Evolutionary conservation across 176 grass and related monocot species (phyloP).

Genomic region (Echinochloa phyllopogon): DNA sequence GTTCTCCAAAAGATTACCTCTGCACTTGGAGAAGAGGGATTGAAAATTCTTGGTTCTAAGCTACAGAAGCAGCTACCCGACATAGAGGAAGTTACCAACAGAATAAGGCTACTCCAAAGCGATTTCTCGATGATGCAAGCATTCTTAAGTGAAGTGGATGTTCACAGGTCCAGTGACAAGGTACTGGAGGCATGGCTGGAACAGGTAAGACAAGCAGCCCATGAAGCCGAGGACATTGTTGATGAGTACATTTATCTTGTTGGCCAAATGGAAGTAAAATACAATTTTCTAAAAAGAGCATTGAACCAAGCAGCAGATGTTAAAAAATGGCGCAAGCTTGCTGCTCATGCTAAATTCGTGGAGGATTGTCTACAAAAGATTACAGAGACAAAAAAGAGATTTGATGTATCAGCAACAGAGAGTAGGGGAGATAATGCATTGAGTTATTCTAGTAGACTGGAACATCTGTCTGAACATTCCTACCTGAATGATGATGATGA

Average conservation of each 20-base stretch:
- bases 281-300: constrained; percentile 32
- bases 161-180: constrained; percentile 12
- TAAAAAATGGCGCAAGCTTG: constrained; percentile 37
- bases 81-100: constrained; percentile 36
- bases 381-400: constrained; percentile 37
- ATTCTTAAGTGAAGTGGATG: constrained; percentile 37
- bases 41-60: constrained; percentile 21
- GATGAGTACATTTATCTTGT: constrained; percentile 51
- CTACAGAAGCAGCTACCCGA: constrained; percentile 33
- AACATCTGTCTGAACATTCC: constrained; percentile 37
- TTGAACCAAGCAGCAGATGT: constrained; percentile 23
- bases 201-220: constrained; percentile 26
- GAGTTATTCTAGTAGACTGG: constrained; percentile 27
- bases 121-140: constrained; percentile 46
- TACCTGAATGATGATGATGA: constrained; percentile 41
- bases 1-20: constrained; percentile 40
- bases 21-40: constrained; percentile 18
- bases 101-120: constrained; percentile 34
- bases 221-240: constrained; percentile 41
- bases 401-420: constrained; percentile 28
- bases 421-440: not conserved
- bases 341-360: constrained; percentile 31
- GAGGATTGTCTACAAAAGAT: constrained; percentile 44
- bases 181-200: constrained; percentile 39
- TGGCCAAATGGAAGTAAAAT: constrained; percentile 20